Conservation (phyloP, 1,139 yeast genomes). For the Yamadazyma trypodendri region DNA sequence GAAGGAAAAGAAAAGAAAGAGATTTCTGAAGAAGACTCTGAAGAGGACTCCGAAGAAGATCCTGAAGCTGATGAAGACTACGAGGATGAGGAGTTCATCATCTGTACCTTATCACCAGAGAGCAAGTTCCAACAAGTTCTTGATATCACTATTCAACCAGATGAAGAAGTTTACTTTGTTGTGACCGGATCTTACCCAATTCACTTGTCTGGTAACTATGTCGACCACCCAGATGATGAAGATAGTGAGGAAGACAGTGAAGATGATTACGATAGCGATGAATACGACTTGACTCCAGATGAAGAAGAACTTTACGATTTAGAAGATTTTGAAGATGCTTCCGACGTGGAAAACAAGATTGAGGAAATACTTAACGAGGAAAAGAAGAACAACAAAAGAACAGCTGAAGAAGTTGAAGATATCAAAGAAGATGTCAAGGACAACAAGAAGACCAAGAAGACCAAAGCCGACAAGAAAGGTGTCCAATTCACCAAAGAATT, state of each 20-base stretch:
- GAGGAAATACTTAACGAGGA: conserved; percentile 62
- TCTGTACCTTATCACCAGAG: conserved; percentile 90
- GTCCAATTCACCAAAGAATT: conserved; percentile 88
- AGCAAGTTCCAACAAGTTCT: conserved; percentile 83
- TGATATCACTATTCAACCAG: conserved; percentile 88
- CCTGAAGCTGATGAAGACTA: conserved; percentile 44
- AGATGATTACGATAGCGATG: conserved; percentile 62
- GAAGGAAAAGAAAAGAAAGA: conserved; percentile 24
- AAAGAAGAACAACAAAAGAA: conserved; percentile 35
- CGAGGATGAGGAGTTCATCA: conserved; percentile 69
- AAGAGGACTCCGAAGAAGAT: conserved; percentile 55
- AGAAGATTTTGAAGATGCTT: conserved; percentile 61
- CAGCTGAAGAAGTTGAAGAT: conserved; percentile 17
- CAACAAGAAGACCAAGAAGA: conserved; percentile 41
- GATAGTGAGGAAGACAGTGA: conserved; percentile 46
- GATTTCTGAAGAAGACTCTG: conserved; percentile 32
- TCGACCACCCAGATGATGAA: conserved; percentile 88
- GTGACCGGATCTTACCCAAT: conserved; percentile 95
- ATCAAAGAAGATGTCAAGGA: conserved; percentile 22
- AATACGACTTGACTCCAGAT: conserved; percentile 87
- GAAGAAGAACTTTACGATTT: conserved; percentile 80
- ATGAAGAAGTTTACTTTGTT: conserved; percentile 90
- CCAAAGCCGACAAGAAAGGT: conserved; percentile 56
- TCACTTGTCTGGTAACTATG: conserved; percentile 91
- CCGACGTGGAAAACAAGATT: conserved; percentile 55